Evolutionary conservation across 1,284 basidiomycete genomes (phyloP).

Genomic region (Anthracocystis panici-leucophaei): DNA sequence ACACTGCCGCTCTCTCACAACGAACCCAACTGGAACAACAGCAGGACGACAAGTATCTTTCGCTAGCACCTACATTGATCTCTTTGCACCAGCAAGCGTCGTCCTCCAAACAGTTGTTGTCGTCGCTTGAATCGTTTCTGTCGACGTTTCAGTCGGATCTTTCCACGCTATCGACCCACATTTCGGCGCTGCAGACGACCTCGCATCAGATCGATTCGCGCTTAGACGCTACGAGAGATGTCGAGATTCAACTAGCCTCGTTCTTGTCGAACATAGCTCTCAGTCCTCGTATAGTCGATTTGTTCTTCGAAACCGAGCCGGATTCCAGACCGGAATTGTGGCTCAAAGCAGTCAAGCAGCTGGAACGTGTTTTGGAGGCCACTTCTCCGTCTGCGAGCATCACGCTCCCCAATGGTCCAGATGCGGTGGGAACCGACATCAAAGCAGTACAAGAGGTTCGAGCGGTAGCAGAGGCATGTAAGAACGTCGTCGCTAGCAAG

Average conservation of each 20-base stretch:
- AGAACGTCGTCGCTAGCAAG: constrained; percentile 84
- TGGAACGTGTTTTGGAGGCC: constrained; percentile 81
- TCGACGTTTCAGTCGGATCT: constrained; percentile 95
- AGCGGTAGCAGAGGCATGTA: constrained; percentile 84
- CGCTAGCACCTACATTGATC: constrained; percentile 20
- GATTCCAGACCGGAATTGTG: constrained; percentile 73
- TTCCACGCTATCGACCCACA: constrained; percentile 91
- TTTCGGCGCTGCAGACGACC: constrained; percentile 88
- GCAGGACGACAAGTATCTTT: constrained; percentile 17
- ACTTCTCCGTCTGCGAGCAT: constrained; percentile 74
- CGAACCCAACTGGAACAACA: constrained; percentile 2
- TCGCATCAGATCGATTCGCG: constrained; percentile 89
- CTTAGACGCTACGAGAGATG: constrained; percentile 83
- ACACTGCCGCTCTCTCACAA: constrained; percentile 12
- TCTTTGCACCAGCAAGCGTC: constrained; percentile 77
- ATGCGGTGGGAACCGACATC: constrained; percentile 3
- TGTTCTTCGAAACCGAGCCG: constrained; percentile 84
- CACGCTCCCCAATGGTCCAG: neutral
- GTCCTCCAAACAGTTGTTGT: constrained; percentile 74
- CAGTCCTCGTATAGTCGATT: constrained; percentile 81
- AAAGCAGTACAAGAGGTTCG: constrained; percentile 83
- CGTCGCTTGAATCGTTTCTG: constrained; percentile 87
- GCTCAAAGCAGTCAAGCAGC: constrained; percentile 81
- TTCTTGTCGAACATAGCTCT: constrained; percentile 85
- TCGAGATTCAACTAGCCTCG: constrained; percentile 85